Conservation (phyloP, 495 filamentous ascomycete species). For the Coniosporium apollinis region DNA sequence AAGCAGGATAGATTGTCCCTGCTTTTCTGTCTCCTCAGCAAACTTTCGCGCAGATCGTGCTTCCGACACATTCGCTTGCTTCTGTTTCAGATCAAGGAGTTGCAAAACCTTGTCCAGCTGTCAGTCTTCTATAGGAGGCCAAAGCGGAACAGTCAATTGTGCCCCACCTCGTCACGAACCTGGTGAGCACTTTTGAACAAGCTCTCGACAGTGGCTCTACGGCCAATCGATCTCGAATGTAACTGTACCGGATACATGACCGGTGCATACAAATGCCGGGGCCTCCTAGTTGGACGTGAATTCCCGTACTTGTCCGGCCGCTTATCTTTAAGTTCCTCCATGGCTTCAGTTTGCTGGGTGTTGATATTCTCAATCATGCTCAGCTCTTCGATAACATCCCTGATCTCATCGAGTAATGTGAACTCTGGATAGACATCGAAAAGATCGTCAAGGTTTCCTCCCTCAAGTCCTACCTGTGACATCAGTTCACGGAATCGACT, state of each 20-base stretch:
- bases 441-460: background rate
- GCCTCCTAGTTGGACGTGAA: background rate
- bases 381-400: slow-evolving; percentile 1
- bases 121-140: background rate
- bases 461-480: background rate
- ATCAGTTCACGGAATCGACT: background rate
- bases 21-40: slow-evolving; percentile 43
- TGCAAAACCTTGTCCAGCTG: slow-evolving; percentile 16
- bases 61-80: slow-evolving; percentile 56
- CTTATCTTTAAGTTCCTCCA: background rate
- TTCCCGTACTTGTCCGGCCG: background rate
- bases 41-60: slow-evolving; percentile 52
- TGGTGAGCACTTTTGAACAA: background rate
- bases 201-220: background rate
- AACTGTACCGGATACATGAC: too few relatives aligned
- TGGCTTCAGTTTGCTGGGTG: background rate
- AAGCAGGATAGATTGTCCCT: slow-evolving; percentile 55
- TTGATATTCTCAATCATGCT: slow-evolving; percentile 1
- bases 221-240: background rate
- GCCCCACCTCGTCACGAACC: background rate
- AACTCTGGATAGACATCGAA: background rate
- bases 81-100: slow-evolving; percentile 45
- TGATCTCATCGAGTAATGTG: background rate
- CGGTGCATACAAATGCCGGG: too few relatives aligned
- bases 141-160: background rate